Base-by-base conservation (phyloP, 2,329 filamentous ascomycete genomes). In the Corinectria fuckeliana region DNA sequence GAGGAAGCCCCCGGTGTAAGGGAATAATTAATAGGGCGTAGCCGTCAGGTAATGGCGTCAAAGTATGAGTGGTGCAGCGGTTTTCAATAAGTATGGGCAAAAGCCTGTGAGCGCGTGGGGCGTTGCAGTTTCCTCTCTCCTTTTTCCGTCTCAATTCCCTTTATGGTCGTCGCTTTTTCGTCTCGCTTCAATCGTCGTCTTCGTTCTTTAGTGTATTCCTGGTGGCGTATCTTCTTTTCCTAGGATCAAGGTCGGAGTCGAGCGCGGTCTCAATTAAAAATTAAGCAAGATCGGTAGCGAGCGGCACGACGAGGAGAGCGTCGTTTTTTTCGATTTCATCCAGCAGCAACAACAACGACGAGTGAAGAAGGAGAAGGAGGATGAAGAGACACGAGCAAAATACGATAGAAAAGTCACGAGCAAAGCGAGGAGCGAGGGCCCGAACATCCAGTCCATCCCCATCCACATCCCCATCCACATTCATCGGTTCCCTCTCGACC, bases 151-250 rank as follows among this genome's bases (percentile, higher is more conserved):
- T 38, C 36, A n/a, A 34, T 25, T 60, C 50, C 42, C 41, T 59
- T 41, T 39, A 41, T 50, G 44, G 11, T 60, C 52, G 44, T 60
- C 50, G 45, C 38, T 49, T 50, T n/a, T 28, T 61, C 49, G 48
- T 57, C 52, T 60, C 39, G 38, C 49, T 42, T 58, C 49, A 58
- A 52, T 68, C 52, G 58, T 54, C 41, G 58, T 59, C 32, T 53
- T 66, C 58, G 36, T 61, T 57, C 51, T 23, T 61, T 30, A 56
- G 51, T 55, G 51, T 58, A 34, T 50, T 39, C 30, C 25, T 64
- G n/a, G n/a, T 39, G 14, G 30, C 4, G n/a, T 32, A 14, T n/a
- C 14, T 14, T 56, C 51, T 39, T 21, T 57, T 44, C 32, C 41
- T 39, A 44, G 39, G 49, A 39, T 55, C 55, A 47, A 49, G 58